Evolutionary conservation across 306 rosid species (phyloP).

Genomic region (Quercus parvula): DNA sequence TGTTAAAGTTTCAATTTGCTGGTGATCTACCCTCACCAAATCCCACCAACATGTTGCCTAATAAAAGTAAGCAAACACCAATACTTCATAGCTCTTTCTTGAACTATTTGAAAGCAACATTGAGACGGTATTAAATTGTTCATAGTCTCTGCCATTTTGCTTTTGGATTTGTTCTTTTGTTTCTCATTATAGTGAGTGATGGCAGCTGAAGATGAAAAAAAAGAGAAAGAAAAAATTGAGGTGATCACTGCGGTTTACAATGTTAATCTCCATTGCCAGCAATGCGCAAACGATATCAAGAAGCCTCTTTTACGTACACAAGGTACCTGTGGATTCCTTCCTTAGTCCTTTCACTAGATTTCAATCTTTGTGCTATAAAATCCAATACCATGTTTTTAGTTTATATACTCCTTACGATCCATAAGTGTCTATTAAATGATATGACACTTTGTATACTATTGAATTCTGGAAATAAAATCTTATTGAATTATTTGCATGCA

Average conservation of each 20-base stretch:
- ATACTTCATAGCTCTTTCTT: not conserved
- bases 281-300: conserved; percentile 75
- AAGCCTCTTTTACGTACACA: conserved; percentile 55
- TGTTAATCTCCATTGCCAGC: conserved; percentile 62
- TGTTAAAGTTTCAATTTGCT: conserved; percentile 11
- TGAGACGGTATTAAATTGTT: not conserved
- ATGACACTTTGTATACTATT: no score
- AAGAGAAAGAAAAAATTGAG: conserved; percentile 19
- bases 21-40: conserved; percentile 35
- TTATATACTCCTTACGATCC: no score
- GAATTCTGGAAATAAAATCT: no score
- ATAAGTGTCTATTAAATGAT: no score
- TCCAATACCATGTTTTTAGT: not conserved
- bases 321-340: conserved; percentile 31
- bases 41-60: conserved; percentile 17
- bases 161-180: not conserved
- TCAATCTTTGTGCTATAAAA: not conserved
- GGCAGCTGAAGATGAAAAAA: conserved; percentile 38
- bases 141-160: not conserved
- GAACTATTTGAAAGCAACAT: not conserved
- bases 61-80: conserved; percentile 5
- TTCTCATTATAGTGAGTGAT: conserved; percentile 17
- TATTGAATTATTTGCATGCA: no score
- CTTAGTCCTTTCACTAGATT: not conserved
- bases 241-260: conserved; percentile 73